A percentile compares a stretch with the other conserved stretches of the same genome.
Evolutionary conservation across 2,329 filamentous ascomycete species (phyloP).

Genomic region (Sphaerostilbella broomeana): DNA sequence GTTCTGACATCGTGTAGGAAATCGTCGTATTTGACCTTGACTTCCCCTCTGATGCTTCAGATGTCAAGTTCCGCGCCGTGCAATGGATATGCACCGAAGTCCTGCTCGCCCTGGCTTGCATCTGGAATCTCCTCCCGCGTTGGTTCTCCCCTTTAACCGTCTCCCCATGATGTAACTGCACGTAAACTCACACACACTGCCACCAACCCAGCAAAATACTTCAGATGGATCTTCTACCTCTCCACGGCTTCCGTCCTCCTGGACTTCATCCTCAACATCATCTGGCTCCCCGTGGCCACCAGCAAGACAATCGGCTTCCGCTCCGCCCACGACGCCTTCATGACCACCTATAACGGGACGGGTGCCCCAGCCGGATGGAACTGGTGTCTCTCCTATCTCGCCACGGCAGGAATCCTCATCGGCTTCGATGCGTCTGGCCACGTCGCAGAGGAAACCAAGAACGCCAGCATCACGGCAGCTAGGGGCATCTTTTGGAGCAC

Average conservation of each 20-base stretch:
- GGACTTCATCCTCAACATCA: constrained; percentile 53
- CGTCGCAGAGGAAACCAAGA: constrained; percentile 55
- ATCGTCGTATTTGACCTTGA: constrained; percentile 50
- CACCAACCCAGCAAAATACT: constrained; percentile 33
- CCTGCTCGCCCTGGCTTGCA: constrained; percentile 41
- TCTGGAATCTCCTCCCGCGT: constrained; percentile 46
- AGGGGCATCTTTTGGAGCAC: constrained; percentile 56
- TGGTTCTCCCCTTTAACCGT: constrained; percentile 17
- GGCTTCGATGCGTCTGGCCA: constrained; percentile 57
- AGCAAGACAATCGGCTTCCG: constrained; percentile 51
- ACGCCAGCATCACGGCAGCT: constrained; percentile 48
- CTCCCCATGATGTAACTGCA: neutral
- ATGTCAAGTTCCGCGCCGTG: constrained; percentile 52
- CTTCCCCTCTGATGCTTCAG: constrained; percentile 45
- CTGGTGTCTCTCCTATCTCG: constrained; percentile 56
- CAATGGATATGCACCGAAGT: constrained; percentile 54
- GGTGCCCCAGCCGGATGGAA: constrained; percentile 53
- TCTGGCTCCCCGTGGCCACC: constrained; percentile 54
- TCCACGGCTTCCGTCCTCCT: constrained; percentile 46
- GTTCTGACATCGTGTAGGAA: constrained; percentile 34
- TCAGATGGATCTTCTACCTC: constrained; percentile 44
- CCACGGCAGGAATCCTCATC: constrained; percentile 54
- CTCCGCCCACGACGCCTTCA: constrained; percentile 52
- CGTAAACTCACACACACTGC: constrained; percentile 11
- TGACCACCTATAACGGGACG: constrained; percentile 53